Conservation (phyloP, 352 stramenopile species). For the Plasmopara viticola region DNA sequence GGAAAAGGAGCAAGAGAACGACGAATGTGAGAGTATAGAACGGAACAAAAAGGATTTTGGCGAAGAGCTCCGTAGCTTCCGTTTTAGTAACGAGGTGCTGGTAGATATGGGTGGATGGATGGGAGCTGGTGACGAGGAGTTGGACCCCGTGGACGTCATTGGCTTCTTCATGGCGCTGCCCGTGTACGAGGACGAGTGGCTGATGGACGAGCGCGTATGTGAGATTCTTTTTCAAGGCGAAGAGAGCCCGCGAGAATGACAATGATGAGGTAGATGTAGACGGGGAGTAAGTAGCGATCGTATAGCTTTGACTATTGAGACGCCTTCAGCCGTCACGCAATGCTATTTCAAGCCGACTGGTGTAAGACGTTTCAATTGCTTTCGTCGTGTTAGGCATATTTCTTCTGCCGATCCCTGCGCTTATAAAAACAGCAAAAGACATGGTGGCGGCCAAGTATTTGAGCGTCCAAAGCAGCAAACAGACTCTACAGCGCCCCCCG, state of each 20-base stretch:
- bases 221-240: constrained; percentile 61
- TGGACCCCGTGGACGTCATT: constrained; percentile 54
- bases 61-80: constrained; percentile 47
- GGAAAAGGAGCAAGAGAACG: constrained; percentile 6
- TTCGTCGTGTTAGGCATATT: background rate
- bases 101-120: constrained; percentile 47
- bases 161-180: constrained; percentile 67
- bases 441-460: constrained; percentile 17
- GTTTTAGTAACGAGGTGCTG: constrained; percentile 52
- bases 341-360: constrained; percentile 17
- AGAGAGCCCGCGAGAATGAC: constrained; percentile 12
- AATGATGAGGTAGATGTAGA: constrained; percentile 23
- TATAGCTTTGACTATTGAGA: background rate
- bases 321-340: background rate
- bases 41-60: constrained; percentile 30
- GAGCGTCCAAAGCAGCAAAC: constrained; percentile 17
- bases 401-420: constrained; percentile 5
- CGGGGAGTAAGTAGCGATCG: constrained; percentile 6
- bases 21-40: background rate
- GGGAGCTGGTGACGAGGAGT: constrained; percentile 35
- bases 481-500: constrained; percentile 17
- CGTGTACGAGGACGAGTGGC: constrained; percentile 71
- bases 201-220: constrained; percentile 68
- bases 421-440: background rate
- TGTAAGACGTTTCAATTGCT: background rate